These are phyloP conservation scores for Saturnispora diversa DNA, from an alignment of 805 yeast species.

Conservation along the genomic window DNA sequence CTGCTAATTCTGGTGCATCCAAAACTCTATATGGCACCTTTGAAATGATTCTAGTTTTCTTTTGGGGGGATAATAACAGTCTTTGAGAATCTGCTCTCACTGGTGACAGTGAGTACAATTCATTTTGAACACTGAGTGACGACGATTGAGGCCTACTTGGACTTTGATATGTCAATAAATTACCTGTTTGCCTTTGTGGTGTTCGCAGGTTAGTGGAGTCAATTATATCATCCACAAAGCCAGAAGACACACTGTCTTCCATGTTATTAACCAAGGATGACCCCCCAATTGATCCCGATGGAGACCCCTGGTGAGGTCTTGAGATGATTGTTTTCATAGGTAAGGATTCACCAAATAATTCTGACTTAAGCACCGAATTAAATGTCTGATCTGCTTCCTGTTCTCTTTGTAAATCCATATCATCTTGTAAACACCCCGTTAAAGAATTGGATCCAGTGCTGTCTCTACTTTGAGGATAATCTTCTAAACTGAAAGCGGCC, in stretches of 20 bases:
- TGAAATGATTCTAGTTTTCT: slow-evolving; percentile 66
- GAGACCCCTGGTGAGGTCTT: slow-evolving; percentile 12
- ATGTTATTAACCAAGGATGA: slow-evolving; percentile 2
- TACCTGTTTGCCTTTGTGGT: slow-evolving; percentile 35
- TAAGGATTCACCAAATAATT: slow-evolving; percentile 78
- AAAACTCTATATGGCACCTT: slow-evolving; percentile 87
- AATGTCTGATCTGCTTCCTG: slow-evolving; percentile 84
- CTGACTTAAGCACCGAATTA: slow-evolving; percentile 78
- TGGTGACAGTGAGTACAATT: slow-evolving; percentile 73
- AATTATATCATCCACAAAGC: not conserved
- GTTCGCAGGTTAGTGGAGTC: slow-evolving; percentile 19
- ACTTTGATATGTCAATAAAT: slow-evolving; percentile 67
- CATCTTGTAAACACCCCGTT: slow-evolving; percentile 29
- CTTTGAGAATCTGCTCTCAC: slow-evolving; percentile 84
- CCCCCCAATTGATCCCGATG: slow-evolving; percentile 5
- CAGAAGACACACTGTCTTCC: slow-evolving; percentile 3
- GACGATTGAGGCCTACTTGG: slow-evolving; percentile 59
- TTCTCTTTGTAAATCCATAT: slow-evolving; percentile 58
- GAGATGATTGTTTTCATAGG: slow-evolving; percentile 19
- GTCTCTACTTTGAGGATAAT: slow-evolving; percentile 11
- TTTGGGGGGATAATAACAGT: slow-evolving; percentile 72
- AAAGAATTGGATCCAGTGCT: slow-evolving; percentile 7
- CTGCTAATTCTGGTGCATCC: slow-evolving; percentile 93
- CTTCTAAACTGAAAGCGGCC: slow-evolving; percentile 61
- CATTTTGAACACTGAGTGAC: slow-evolving; percentile 55